Base-by-base conservation (phyloP, 1,284 basidiomycete genomes). In the Sanguinoderma infundibulare region DNA sequence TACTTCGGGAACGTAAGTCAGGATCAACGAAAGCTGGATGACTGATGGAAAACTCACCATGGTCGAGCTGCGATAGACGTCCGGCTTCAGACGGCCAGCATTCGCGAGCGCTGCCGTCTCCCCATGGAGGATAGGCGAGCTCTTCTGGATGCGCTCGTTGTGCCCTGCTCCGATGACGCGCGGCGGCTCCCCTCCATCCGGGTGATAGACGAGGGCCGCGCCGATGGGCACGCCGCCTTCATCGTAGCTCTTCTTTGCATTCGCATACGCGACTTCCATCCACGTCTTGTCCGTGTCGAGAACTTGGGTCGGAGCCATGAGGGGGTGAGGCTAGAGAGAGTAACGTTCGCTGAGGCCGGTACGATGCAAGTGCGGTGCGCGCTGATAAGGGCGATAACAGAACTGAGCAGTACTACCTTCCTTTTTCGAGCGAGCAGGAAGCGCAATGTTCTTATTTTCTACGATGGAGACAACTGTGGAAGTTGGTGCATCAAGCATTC, bases 201-300 rank as follows among this genome's bases (percentile, higher is more conserved):
- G 69, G 26, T 75, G 73, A 49, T 74, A 71, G 53, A 84, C 65
- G 36, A 86, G 73, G 5, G 78, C 79, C 14, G 81, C 79, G 17
- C 87, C 86, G 64, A 89, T 87, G 4, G 86, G 87, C 35, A 87
- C 78, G 0, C 87, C 86, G 1, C 84, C 84, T 60, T 86, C 79
- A 0, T 63, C 62, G 50, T 74, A 77, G 61, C 82, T 77, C 61
- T 78, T 76, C 34, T 67, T 70, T 0, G 85, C 85, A 60, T 85
- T 76, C 6, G 70, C 70, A 28, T 83, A 70, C 17, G 83, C 82
- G 22, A 61, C 50, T 10, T 62, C 50, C 36, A 75, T 63, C 54
- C 72, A 69, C 30, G 67, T 26, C 7, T 28, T 60, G 64, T 69
- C 68, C 12, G 32, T 42, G 36, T 36, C 35, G 61, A 14, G 14